phyloP scores from a whole-genome alignment of 2,329 filamentous ascomycete genomes.

The Cadophora malorum region DNA sequence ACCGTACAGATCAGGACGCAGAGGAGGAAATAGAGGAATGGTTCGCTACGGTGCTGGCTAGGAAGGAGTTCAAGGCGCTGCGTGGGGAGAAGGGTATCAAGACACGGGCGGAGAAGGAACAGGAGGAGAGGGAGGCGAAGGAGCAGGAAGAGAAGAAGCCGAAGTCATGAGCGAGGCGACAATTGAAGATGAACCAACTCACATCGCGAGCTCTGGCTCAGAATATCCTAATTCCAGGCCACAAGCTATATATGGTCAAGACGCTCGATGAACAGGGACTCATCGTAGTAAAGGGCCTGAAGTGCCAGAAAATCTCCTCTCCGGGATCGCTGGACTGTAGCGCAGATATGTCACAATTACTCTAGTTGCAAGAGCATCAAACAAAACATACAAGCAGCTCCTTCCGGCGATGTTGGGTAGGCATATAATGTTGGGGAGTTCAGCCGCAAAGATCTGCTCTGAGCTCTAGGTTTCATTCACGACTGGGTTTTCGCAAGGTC shows the following conservation, averaged over 20 bases:
- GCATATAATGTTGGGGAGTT: background rate
- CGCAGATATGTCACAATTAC: constrained; percentile 11
- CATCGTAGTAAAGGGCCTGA: background rate
- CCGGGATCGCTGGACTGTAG: background rate
- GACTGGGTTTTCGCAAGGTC: background rate
- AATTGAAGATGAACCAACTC: background rate
- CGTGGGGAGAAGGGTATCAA: constrained; percentile 30
- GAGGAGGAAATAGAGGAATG: constrained; percentile 68
- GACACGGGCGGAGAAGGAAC: constrained; percentile 26
- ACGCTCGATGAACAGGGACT: constrained; percentile 1
- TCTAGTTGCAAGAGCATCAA: background rate
- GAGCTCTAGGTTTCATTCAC: background rate
- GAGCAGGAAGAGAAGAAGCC: constrained; percentile 16
- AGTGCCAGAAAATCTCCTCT: background rate
- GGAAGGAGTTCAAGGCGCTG: constrained; percentile 55
- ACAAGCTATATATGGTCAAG: background rate
- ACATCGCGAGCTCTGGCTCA: background rate
- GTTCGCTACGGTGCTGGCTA: constrained; percentile 64
- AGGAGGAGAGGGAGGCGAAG: constrained; percentile 16
- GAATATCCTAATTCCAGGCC: background rate
- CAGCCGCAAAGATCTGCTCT: background rate
- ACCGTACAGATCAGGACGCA: constrained; percentile 53
- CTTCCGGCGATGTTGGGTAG: background rate
- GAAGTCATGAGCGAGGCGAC: constrained; percentile 3
- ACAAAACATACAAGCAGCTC: background rate